Evolutionary conservation across 2,329 filamentous ascomycete genomes (phyloP).

Genomic region (Aspergillus eucalypticola): DNA sequence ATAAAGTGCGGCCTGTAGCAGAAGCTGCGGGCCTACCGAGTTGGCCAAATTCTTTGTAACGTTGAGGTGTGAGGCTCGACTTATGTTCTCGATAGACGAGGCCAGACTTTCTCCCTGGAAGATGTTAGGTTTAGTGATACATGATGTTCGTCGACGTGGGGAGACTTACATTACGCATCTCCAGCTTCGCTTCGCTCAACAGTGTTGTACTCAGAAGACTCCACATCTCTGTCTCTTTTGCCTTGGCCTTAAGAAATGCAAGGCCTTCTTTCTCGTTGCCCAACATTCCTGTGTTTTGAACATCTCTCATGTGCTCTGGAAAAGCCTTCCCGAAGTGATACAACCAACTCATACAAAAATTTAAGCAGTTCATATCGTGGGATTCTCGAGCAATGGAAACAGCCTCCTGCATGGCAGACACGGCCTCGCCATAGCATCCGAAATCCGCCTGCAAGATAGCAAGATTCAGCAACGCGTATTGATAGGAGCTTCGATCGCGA

Average conservation of each 20-base stretch:
- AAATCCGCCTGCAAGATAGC: constrained; percentile 95
- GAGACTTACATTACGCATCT: constrained; percentile 68
- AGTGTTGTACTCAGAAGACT: constrained; percentile 79
- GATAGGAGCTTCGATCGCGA: constrained; percentile 80
- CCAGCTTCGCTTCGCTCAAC: constrained; percentile 80
- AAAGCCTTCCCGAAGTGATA: constrained; percentile 91
- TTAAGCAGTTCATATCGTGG: constrained; percentile 86
- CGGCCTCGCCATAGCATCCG: constrained; percentile 82
- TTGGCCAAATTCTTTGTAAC: constrained; percentile 72
- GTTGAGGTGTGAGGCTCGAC: constrained; percentile 80
- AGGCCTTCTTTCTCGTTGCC: constrained; percentile 79
- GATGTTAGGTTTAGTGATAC: constrained; percentile 18
- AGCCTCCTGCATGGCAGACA: constrained; percentile 93
- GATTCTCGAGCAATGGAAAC: constrained; percentile 94
- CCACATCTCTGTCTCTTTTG: constrained; percentile 84
- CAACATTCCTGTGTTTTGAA: constrained; percentile 71
- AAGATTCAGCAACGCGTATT: constrained; percentile 90
- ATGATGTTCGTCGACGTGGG: background rate
- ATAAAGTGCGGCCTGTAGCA: constrained; percentile 73
- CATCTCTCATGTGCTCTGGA: constrained; percentile 68
- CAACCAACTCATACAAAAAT: constrained; percentile 94
- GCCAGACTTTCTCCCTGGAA: constrained; percentile 58
- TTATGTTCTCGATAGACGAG: constrained; percentile 71
- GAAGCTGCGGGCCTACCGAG: constrained; percentile 72
- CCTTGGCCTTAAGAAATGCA: constrained; percentile 79